A percentile compares a stretch with the other conserved stretches of the same genome.
Conservation (phyloP, 2,329 filamentous ascomycete species). For the Zalaria obscura region DNA sequence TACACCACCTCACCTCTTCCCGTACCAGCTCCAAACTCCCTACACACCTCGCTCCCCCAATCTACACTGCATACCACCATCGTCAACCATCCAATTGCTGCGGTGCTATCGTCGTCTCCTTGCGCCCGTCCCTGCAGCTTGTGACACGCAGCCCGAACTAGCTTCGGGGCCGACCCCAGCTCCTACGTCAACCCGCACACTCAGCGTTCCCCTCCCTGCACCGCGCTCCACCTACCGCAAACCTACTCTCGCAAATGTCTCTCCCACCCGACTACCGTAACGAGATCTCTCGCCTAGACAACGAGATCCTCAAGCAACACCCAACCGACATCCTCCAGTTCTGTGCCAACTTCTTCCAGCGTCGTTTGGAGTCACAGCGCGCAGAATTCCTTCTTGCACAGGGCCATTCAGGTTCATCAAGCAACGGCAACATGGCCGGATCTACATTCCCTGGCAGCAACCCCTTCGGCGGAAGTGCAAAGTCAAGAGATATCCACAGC, state of each 20-base stretch:
- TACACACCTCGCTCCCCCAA: no score
- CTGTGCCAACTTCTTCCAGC: slow-evolving; percentile 54
- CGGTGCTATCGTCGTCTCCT: no score
- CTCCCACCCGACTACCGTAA: slow-evolving; percentile 43
- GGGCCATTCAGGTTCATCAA: slow-evolving; percentile 29
- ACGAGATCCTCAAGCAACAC: slow-evolving; percentile 43
- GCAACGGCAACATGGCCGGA: slow-evolving; percentile 48
- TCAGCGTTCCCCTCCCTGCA: no score
- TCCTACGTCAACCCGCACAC: background rate
- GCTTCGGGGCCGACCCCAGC: background rate
- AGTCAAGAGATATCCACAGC: slow-evolving; percentile 35
- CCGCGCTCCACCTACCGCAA: background rate
- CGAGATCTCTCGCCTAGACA: slow-evolving; percentile 49
- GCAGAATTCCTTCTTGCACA: slow-evolving; percentile 38
- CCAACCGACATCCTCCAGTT: slow-evolving; percentile 54
- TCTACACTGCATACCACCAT: no score
- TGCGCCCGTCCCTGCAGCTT: no score
- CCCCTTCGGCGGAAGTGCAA: slow-evolving; percentile 46
- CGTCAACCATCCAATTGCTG: no score
- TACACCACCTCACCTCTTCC: no score
- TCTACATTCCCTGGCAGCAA: slow-evolving; percentile 66
- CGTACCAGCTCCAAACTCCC: no score
- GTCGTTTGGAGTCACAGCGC: slow-evolving; percentile 51
- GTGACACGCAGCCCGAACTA: background rate
- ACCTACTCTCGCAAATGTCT: slow-evolving; percentile 3